A percentile compares a stretch with the other conserved stretches of the same genome.
These are phyloP conservation scores for Leccinum longicurvipes DNA, from an alignment of 768 basidiomycete species.

Conservation along the genomic window DNA sequence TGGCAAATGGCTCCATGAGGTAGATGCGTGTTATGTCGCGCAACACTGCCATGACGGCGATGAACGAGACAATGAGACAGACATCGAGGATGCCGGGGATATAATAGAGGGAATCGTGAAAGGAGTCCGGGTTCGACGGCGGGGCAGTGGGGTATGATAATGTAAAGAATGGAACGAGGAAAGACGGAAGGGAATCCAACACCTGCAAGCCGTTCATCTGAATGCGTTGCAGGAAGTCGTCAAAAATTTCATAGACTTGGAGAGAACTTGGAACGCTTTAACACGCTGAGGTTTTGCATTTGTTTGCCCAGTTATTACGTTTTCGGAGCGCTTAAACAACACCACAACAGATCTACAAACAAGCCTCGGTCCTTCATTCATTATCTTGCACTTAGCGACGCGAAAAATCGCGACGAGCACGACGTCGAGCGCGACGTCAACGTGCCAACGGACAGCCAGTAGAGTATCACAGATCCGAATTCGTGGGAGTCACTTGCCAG, in stretches of 20 bases:
- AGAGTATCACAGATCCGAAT: background rate
- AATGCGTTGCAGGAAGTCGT: slow-evolving; percentile 28
- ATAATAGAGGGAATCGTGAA: slow-evolving; percentile 68
- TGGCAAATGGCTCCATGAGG: slow-evolving; percentile 78
- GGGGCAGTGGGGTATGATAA: slow-evolving; percentile 65
- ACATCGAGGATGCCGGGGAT: slow-evolving; percentile 69
- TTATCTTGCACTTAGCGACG: slow-evolving; percentile 1
- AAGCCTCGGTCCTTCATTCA: background rate
- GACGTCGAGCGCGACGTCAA: background rate
- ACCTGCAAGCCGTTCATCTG: slow-evolving; percentile 38
- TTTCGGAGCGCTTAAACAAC: slow-evolving; percentile 25
- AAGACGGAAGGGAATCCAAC: slow-evolving; percentile 46
- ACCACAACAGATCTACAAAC: slow-evolving; percentile 16
- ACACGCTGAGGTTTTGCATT: slow-evolving; percentile 23
- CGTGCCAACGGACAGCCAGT: background rate
- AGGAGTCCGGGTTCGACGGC: slow-evolving; percentile 65
- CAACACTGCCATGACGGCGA: slow-evolving; percentile 81
- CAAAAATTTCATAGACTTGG: slow-evolving; percentile 35
- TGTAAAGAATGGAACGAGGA: slow-evolving; percentile 63
- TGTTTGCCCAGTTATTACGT: slow-evolving; percentile 33
- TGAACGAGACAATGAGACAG: slow-evolving; percentile 78
- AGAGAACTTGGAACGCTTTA: slow-evolving; percentile 12
- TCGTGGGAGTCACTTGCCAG: slow-evolving; percentile 25
- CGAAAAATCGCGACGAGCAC: slow-evolving; percentile 4
- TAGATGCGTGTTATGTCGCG: slow-evolving; percentile 75